A percentile compares a stretch with the other conserved stretches of the same genome.
phyloP scores from a whole-genome alignment of 768 basidiomycete genomes.

The Chalciporus sphaerocephalus region DNA sequence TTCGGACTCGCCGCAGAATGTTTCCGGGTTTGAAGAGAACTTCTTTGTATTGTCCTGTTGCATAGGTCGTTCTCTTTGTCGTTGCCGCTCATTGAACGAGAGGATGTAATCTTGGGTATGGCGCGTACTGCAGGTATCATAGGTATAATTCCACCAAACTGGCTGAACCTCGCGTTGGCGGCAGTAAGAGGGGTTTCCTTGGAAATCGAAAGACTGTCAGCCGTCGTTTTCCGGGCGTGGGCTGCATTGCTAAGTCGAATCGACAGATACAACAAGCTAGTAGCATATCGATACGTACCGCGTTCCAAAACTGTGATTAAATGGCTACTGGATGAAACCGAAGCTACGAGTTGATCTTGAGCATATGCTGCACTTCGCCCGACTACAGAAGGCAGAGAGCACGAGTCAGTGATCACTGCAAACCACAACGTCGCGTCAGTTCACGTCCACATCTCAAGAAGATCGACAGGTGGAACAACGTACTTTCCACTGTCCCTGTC shows the following conservation, averaged over 20 bases:
- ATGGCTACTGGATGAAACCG: not conserved
- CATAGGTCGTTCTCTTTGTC: constrained; percentile 16
- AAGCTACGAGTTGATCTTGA: not conserved
- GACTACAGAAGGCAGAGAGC: not conserved
- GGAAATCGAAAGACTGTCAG: not conserved
- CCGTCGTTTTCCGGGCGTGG: not conserved
- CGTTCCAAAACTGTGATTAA: not conserved
- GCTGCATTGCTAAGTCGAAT: not conserved
- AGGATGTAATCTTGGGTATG: constrained; percentile 4
- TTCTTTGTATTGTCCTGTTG: not conserved
- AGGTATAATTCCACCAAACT: constrained; percentile 3
- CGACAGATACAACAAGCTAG: not conserved
- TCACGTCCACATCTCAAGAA: not conserved
- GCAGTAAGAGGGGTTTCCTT: not conserved
- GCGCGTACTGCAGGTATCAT: constrained; percentile 4
- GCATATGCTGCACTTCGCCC: not conserved
- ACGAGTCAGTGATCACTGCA: not conserved
- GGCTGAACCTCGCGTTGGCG: constrained; percentile 1
- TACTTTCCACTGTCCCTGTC: constrained; percentile 7
- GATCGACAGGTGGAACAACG: not conserved
- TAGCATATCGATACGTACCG: constrained; percentile 3
- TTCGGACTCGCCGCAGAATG: constrained; percentile 1
- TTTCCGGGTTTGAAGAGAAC: not conserved
- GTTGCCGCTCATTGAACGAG: constrained; percentile 1
- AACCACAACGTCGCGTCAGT: not conserved